Percentiles rank a stretch among this genome's conserved stretches.
Evolutionary conservation across 108 stramenopile genomes (phyloP).

Genomic region (Cyclotella choctawhatcheeana): DNA sequence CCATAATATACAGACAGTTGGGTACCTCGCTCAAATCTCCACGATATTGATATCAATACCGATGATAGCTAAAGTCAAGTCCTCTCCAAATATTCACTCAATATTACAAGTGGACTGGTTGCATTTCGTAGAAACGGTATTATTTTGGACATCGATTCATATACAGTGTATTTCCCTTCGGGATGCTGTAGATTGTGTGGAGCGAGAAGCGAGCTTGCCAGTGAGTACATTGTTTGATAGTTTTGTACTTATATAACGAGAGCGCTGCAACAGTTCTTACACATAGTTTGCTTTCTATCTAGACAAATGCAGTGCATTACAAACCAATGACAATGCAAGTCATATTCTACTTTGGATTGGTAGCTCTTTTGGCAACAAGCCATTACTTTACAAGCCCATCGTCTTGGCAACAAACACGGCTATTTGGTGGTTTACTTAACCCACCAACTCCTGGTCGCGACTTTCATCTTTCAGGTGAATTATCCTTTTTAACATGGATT

Average conservation of each 20-base stretch:
- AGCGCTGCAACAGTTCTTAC: neutral
- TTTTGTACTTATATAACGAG: neutral
- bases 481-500: constrained; percentile 39
- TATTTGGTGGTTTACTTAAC: constrained; percentile 32
- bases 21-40: constrained; percentile 31
- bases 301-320: constrained; percentile 29
- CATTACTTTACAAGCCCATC: constrained; percentile 13
- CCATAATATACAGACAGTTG: constrained; percentile 16
- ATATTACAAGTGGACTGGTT: constrained; percentile 42
- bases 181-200: constrained; percentile 23
- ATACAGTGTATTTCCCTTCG: constrained; percentile 46
- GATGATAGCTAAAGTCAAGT: constrained; percentile 27
- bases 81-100: constrained; percentile 20
- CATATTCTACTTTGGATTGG: constrained; percentile 3
- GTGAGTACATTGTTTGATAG: constrained; percentile 18
- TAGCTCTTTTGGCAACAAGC: constrained; percentile 1
- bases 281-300: neutral
- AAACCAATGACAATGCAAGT: constrained; percentile 15
- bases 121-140: constrained; percentile 39
- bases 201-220: constrained; percentile 14
- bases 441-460: constrained; percentile 8
- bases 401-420: constrained; percentile 21
- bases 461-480: constrained; percentile 16
- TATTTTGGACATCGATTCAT: constrained; percentile 42
- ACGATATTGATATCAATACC: constrained; percentile 36